A percentile compares a stretch with the other conserved stretches of the same genome.
Conservation (phyloP, 2,329 filamentous ascomycete genomes). For the Fusarium caatingaense region DNA sequence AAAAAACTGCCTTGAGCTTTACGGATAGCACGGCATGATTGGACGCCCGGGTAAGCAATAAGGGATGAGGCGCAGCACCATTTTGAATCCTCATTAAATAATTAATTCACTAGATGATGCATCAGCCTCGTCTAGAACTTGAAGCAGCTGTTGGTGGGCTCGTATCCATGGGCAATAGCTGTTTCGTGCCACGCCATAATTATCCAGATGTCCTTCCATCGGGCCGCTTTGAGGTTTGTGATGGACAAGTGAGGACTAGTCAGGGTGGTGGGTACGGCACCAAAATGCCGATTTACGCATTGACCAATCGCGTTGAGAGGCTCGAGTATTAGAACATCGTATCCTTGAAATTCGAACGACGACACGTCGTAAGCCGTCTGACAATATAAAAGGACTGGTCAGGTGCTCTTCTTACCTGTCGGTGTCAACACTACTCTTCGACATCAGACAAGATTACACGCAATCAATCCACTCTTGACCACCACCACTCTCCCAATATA, state of each 20-base stretch:
- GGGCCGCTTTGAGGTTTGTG: background rate
- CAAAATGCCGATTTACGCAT: conserved; percentile 24
- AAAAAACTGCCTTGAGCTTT: background rate
- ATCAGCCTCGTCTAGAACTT: background rate
- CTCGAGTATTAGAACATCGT: background rate
- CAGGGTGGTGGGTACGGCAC: conserved; percentile 7
- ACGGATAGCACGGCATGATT: conserved; percentile 10
- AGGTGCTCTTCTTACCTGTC: background rate
- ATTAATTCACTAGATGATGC: background rate
- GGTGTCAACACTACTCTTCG: background rate
- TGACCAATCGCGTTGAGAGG: background rate
- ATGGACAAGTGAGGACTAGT: background rate
- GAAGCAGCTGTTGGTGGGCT: background rate
- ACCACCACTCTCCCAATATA: background rate
- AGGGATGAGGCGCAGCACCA: background rate
- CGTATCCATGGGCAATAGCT: background rate
- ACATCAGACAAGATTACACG: background rate
- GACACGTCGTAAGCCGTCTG: background rate
- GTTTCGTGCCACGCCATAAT: background rate
- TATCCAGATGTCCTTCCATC: background rate
- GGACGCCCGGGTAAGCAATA: background rate
- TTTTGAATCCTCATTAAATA: background rate
- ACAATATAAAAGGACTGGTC: conserved; percentile 3
- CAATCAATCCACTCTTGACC: background rate
- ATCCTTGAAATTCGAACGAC: background rate